Evolutionary conservation across 108 stramenopile genomes (phyloP).

Genomic region (Fistulifera pelliculosa): DNA sequence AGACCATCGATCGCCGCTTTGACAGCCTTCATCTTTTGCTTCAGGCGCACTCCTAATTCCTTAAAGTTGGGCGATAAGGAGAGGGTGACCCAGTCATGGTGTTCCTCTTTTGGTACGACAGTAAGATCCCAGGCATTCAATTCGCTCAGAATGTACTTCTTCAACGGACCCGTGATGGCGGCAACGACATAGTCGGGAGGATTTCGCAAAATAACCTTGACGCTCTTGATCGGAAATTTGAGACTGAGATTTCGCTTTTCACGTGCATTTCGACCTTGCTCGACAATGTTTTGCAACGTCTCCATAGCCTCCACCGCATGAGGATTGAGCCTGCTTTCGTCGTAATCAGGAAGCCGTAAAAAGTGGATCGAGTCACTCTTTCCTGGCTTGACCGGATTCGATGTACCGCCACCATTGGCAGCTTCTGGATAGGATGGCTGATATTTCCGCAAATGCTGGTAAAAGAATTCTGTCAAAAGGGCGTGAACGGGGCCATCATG

Average conservation of each 20-base stretch:
- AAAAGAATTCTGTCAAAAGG: conserved; percentile 98
- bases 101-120: conserved; percentile 71
- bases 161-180: conserved; percentile 74
- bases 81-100: conserved; percentile 88
- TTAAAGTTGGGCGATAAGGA: conserved; percentile 84
- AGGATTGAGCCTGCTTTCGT: conserved; percentile 76
- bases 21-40: conserved; percentile 85
- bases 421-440: conserved; percentile 77
- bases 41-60: conserved; percentile 89
- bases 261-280: conserved; percentile 87
- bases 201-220: conserved; percentile 84
- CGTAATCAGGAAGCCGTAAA: conserved; percentile 78
- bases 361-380: conserved; percentile 95
- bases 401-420: conserved; percentile 46
- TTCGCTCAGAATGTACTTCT: conserved; percentile 91
- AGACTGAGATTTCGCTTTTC: conserved; percentile 88
- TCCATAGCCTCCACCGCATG: conserved; percentile 87
- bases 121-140: conserved; percentile 91
- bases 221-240: conserved; percentile 87
- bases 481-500: conserved; percentile 98
- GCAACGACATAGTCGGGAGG: conserved; percentile 63
- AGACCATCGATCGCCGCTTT: conserved; percentile 38
- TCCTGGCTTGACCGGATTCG: conserved; percentile 81
- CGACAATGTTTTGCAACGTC: conserved; percentile 85
- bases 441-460: conserved; percentile 90